Evolutionary conservation across 1,139 yeast genomes (phyloP).

Genomic region (Nakaseomyces uthaithaninus): DNA sequence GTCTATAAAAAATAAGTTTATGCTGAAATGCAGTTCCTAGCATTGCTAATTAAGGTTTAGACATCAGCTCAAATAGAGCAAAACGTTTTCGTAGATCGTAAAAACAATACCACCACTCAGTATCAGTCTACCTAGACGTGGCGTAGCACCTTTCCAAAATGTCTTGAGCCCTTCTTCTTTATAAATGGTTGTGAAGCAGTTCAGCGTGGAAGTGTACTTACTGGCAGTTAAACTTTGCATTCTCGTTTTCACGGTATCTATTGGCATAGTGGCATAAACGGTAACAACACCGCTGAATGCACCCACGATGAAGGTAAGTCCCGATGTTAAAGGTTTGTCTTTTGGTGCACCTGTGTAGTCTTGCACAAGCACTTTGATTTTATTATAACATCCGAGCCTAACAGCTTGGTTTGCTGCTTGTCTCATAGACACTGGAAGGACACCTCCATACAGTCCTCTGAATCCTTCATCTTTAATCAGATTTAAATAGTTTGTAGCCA

Average conservation of each 20-base stretch:
- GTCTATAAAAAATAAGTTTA: slow-evolving; percentile 6
- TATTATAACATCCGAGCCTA: slow-evolving; percentile 84
- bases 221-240: slow-evolving; percentile 91
- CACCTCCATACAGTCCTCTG: slow-evolving; percentile 77
- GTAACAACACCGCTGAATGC: slow-evolving; percentile 90
- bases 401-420: slow-evolving; percentile 96
- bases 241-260: slow-evolving; percentile 94
- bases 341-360: slow-evolving; percentile 57
- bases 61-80: slow-evolving; percentile 43
- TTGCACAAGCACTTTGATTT: slow-evolving; percentile 75
- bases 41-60: neutral
- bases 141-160: slow-evolving; percentile 98
- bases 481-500: slow-evolving; percentile 25
- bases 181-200: slow-evolving; percentile 75
- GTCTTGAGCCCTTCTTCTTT: slow-evolving; percentile 85
- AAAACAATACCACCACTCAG: slow-evolving; percentile 94
- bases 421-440: slow-evolving; percentile 86
- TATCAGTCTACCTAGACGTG: slow-evolving; percentile 83
- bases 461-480: slow-evolving; percentile 73
- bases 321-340: slow-evolving; percentile 67
- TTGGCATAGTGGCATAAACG: slow-evolving; percentile 95
- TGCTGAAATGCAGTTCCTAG: neutral
- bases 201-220: slow-evolving; percentile 61
- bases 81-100: slow-evolving; percentile 85
- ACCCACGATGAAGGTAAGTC: slow-evolving; percentile 80